Evolutionary conservation across 176 grass and related monocot genomes (phyloP), one percentile per base, ranked within the genome.

Genomic region (Phyllostachys edulis): DNA sequence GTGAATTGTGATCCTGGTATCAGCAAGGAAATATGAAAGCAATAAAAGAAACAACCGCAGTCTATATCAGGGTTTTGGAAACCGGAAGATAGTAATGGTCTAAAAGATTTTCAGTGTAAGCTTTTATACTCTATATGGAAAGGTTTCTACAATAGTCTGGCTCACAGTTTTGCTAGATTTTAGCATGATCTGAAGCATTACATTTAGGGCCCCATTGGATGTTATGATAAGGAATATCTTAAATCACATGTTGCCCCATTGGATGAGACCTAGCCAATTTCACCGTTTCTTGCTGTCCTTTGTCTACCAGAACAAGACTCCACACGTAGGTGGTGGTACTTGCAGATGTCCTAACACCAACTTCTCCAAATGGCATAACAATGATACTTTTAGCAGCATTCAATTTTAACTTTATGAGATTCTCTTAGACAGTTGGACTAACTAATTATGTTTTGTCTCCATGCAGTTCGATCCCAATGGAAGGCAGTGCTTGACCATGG

Each of bases 401-500:
- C 6, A 0, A 50, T 71, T 79, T 40, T 10, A 34, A 49, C 21
- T 17, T 10, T 50, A 67, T 44, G 46, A 27, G 38, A 27, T 24
- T 17, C 14, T 12, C 23, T 27, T 63, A 63, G 57, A 24, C 23
- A 63, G 29, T 39, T 27, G 4, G 13, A 67, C 11, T 41, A 40
- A 45, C 17, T 67, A 69, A 80, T 73, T 63, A 27, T 63, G 57
- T 26, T 5, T 29, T 62, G 11, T 63, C 10, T 84, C 67, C 44
- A 7, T 87, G 83, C 83, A 98, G 93, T 98, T 98, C 38, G 93
- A 98, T 67, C 95, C 88, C 23, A 97, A 97, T 79, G 93, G 93
- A 85, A 95, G 96, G 62, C 93, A 98, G 39, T 98, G 96, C 88
- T 66, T 98, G 69, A 94, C 91, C 15, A 98, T 95, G 93, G 83